Conservation (phyloP, 805 yeast species). For the Saccharomycopsis sp. region DNA sequence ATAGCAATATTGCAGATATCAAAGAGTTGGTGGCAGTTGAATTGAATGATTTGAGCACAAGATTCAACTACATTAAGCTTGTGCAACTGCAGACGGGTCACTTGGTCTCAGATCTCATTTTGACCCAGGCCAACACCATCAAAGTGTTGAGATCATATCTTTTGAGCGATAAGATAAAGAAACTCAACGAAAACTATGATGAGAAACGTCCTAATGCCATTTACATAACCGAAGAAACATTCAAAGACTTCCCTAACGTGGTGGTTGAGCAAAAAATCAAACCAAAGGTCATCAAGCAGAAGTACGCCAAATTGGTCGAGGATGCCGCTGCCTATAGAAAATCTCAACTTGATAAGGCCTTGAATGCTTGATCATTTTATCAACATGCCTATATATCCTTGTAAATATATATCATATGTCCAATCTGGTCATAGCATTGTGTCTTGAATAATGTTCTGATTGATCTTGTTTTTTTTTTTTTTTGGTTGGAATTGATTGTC, state of each 20-base stretch:
- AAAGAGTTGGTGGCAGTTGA: slow-evolving; percentile 4
- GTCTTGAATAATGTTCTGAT: background rate
- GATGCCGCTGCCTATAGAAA: slow-evolving; percentile 8
- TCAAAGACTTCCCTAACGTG: slow-evolving; percentile 19
- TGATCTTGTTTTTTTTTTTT: too few species aligned
- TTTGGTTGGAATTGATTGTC: too few species aligned
- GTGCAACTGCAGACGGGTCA: slow-evolving; percentile 16
- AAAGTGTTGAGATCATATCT: slow-evolving; percentile 8
- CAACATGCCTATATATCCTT: background rate
- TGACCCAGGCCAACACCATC: slow-evolving; percentile 12
- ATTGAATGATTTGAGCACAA: slow-evolving; percentile 6
- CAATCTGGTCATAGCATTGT: background rate
- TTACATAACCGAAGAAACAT: slow-evolving; percentile 10
- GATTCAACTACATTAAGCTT: slow-evolving; percentile 17
- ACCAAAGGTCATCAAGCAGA: slow-evolving; percentile 12
- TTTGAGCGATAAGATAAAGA: slow-evolving; percentile 5
- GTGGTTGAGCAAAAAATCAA: slow-evolving; percentile 7
- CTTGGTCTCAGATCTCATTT: slow-evolving; percentile 15
- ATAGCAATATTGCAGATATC: background rate
- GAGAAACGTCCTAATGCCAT: slow-evolving; percentile 20
- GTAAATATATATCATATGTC: background rate
- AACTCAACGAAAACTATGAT: slow-evolving; percentile 4
- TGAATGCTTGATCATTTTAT: background rate
- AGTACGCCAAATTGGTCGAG: slow-evolving; percentile 9
- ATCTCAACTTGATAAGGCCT: background rate